Percentiles rank a stretch among this genome's conserved stretches.
These are phyloP conservation scores for Ceratocystis papillata DNA, from an alignment of 2,329 filamentous ascomycete species.

Conservation along the genomic window DNA sequence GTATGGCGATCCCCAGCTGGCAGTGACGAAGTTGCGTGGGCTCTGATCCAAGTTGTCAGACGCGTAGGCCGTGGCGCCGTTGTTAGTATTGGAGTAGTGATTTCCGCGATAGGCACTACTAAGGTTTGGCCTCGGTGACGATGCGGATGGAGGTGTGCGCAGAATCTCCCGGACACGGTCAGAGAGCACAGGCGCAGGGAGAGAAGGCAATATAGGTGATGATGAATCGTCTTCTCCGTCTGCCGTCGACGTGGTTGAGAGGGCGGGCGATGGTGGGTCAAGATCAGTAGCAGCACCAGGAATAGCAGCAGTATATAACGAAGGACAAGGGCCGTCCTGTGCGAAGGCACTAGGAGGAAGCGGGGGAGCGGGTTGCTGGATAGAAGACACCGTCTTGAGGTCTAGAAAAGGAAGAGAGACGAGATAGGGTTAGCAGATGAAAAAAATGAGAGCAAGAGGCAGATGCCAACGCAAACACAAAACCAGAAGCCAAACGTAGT, in stretches of 20 bases:
- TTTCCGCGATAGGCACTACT: not conserved
- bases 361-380: slow-evolving; percentile 37
- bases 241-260: slow-evolving; percentile 52
- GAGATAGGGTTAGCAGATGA: slow-evolving; percentile 10
- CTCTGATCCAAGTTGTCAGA: not conserved
- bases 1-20: slow-evolving; percentile 89
- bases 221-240: slow-evolving; percentile 41
- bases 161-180: slow-evolving; percentile 45
- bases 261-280: slow-evolving; percentile 44
- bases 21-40: slow-evolving; percentile 47
- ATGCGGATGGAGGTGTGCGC: slow-evolving; percentile 40
- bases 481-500: no score
- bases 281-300: not conserved
- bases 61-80: no score
- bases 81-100: not conserved
- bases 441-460: not conserved
- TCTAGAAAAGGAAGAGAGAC: slow-evolving; percentile 7
- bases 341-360: slow-evolving; percentile 50
- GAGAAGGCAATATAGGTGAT: slow-evolving; percentile 46
- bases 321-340: slow-evolving; percentile 44
- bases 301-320: slow-evolving; percentile 27
- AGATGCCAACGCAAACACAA: not conserved
- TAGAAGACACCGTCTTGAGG: slow-evolving; percentile 45
- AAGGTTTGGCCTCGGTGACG: slow-evolving; percentile 14
- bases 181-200: slow-evolving; percentile 48